Evolutionary conservation across 257 asterid species (phyloP), one percentile per base, ranked within the genome.

Genomic region (Ajuga chamaepitys): DNA sequence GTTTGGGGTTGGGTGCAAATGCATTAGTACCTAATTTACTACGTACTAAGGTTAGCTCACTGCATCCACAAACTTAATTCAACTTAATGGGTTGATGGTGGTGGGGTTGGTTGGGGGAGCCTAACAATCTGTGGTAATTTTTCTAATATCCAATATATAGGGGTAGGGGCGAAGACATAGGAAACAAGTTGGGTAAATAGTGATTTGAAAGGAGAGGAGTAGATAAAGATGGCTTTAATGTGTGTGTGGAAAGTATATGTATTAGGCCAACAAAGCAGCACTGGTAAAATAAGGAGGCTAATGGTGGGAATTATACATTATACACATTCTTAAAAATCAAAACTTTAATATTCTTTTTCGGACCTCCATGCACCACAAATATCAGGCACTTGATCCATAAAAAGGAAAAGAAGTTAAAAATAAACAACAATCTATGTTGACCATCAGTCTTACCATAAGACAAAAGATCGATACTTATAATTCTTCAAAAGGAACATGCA

Each of bases 181-280:
- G 32, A 53, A 66, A 38, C 28, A 44, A 65, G 40, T 20, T 62
- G 55, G 5, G 24, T 14, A n/a, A 16, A 8, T 69, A 37, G 59
- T 60, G 28, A 26, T 3, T 62, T 62, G 22, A 42, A 63, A 18
- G 54, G 8, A 41, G 13, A 18, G 12, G 42, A 34, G 34, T 6
- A 24, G 16, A 11, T 24, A 51, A 21, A 47, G 28, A 9, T 63
- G 67, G 42, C 14, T 53, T 70, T 26, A 8, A 70, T 30, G 66
- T 64, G 61, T 46, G 66, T 56, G 64, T 25, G 68, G 28, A 65
- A 73, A 63, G 48, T 44, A 56, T 25, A 25, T 16, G 37, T 25
- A 69, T 68, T 67, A 48, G 72, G 72, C 64, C 45, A 48, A 48
- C n/a, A 69, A 63, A 46, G 62, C 17, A 55, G 18, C 35, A 37